Evolutionary conservation across 768 basidiomycete species (phyloP), one percentile per base, ranked within the genome.

Genomic region (Mycena rebaudengoi): DNA sequence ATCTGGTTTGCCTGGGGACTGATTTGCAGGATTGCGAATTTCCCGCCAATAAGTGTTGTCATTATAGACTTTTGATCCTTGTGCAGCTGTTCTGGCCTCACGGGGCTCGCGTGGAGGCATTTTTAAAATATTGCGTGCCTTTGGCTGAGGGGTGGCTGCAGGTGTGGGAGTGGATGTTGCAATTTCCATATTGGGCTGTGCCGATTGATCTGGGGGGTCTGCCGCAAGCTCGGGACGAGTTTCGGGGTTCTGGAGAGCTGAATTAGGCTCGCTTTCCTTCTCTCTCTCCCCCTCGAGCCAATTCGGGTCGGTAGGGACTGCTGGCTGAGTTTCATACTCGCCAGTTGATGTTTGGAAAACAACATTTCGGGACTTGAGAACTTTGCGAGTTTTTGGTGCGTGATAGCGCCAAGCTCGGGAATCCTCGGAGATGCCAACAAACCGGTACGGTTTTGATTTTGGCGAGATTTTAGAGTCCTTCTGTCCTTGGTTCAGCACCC

Each of bases 401-500:
- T 51, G 28, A 43, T 60, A 60, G 4, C 46, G 58, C 37, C 39
- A 61, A 1, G 60, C 50, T 2, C 50, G 40, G 7, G 48, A 37
- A 18, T 61, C 40, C 50, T 61, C 53, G 18, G 37, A 30, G 57
- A 59, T 41, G 35, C 57, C 46, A 12, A 59, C 45, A 39, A 59
- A 55, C 28, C 39, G 11, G 30, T 13, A 53, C 2, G 37, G 50
- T 28, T 61, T 61, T 8, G 50, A 41, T 44, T 48, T 50, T 2
- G 59, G 49, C 23, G 45, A n/a, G 28, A 50, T n/a, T 50, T 60
- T 60, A 11, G 59, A 40, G 8, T 51, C 21, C 5, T 33, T 20
- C 40, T 60, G 48, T 25, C 37, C 49, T 32, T 60, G 59, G 2
- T 39, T 52, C 29, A 60, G 30, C 10, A 60, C 59, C 59, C 49